These are phyloP conservation scores for Dimargaris xerosporica DNA, from an alignment of 192 early-diverging fungal genomes.

Conservation along the genomic window DNA sequence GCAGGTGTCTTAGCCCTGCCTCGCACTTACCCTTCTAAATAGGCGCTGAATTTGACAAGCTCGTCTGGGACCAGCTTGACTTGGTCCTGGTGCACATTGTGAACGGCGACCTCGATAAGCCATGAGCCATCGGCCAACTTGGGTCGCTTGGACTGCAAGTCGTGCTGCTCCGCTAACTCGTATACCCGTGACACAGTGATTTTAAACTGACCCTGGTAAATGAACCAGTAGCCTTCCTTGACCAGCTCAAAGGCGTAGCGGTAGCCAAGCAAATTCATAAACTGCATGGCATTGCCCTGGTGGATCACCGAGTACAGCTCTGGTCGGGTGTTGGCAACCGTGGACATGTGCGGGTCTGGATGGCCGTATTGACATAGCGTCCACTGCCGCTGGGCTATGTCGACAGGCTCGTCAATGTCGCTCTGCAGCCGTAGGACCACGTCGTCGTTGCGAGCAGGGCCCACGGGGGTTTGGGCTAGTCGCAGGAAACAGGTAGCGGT, in stretches of 20 bases:
- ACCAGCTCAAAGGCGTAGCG: conserved; percentile 51
- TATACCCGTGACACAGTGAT: conserved; percentile 45
- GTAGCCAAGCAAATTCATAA: conserved; percentile 57
- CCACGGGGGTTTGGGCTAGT: conserved; percentile 46
- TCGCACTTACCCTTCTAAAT: conserved; percentile 2
- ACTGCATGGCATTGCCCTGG: conserved; percentile 50
- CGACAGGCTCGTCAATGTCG: conserved; percentile 25
- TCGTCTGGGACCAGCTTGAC: conserved; percentile 33
- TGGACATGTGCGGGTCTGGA: conserved; percentile 50
- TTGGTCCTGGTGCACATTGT: conserved; percentile 34
- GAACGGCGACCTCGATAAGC: conserved; percentile 42
- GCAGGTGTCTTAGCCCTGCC: not conserved
- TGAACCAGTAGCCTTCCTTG: conserved; percentile 43
- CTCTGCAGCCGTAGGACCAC: conserved; percentile 43
- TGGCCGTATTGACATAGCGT: conserved; percentile 42
- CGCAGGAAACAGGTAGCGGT: not conserved
- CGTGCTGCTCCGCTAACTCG: conserved; percentile 27
- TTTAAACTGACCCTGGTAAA: conserved; percentile 34
- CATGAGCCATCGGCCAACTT: conserved; percentile 33
- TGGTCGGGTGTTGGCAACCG: conserved; percentile 42
- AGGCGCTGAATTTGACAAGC: conserved; percentile 25
- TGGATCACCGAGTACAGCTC: conserved; percentile 40
- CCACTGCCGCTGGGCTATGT: conserved; percentile 24
- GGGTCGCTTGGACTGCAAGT: conserved; percentile 27
- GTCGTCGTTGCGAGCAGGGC: conserved; percentile 59